Evolutionary conservation across 1,284 basidiomycete species (phyloP), one percentile per base, ranked within the genome.

Genomic region (Porodaedalea pini): DNA sequence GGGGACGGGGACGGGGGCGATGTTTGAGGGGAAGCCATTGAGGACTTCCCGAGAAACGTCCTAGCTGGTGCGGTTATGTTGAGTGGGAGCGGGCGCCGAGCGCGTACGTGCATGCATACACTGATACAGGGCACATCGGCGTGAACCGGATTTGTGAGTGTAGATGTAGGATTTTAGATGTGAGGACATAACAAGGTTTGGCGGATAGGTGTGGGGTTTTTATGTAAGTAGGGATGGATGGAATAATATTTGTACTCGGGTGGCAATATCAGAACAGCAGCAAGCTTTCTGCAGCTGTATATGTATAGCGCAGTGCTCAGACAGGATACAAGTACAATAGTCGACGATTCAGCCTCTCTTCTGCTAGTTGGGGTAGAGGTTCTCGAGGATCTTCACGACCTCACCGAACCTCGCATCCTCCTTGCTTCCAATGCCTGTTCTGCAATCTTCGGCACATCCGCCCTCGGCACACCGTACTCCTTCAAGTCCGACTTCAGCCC

Each of bases 401-500:
- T 71, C 70, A 2, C 69, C 68, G 40, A 69, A 65, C 11, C 66
- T 54, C 13, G 73, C 70, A 62, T 78, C 67, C 41, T 75, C 70
- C 50, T 69, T 69, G 34, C 66, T 68, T 19, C 75, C 77, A 48
- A 84, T 60, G 0, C 80, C 75, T 51, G 71, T n/a, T n/a, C n/a
- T n/a, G n/a, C n/a, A n/a, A n/a, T n/a, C 69, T 58, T 72, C 71
- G 1, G 84, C 82, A 84, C 53, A 63, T 88, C 77, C 47, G 73
- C 76, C 39, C 66, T 75, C 4, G 83, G 83, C 4, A 89, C 81
- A 2, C 80, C 79, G 68, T 83, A 83, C n/a, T 79, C 73, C 21
- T 71, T 70, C 43, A 88, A 75, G 15, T 73, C 81, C 10, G 77
- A 77, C 56, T 78, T 76, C 49, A 89, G 67, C 0, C 82, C 85